Conservation (phyloP, 345 rosid species). For the Syzygium oleosum region DNA sequence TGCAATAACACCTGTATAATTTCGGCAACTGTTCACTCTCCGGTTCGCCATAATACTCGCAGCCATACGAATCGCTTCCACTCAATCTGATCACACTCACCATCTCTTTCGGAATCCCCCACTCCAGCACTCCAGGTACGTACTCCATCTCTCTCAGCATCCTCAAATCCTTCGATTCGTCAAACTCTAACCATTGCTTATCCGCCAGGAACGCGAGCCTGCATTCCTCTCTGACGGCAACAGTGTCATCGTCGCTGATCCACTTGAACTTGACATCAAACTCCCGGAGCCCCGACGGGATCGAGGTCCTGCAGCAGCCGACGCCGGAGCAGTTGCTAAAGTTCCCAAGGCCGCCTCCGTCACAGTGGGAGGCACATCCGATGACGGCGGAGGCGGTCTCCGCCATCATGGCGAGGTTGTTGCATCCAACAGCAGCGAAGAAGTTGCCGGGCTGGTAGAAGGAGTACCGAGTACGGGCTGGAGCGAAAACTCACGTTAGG, state of each 20-base stretch:
- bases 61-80: background rate
- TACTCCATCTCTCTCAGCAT: background rate
- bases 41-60: background rate
- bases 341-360: background rate
- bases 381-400: background rate
- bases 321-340: background rate
- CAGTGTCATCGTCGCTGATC: background rate
- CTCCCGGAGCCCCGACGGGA: background rate
- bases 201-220: constrained; percentile 1
- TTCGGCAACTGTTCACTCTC: background rate
- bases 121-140: constrained; percentile 1
- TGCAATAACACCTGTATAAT: background rate
- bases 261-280: background rate
- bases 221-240: background rate
- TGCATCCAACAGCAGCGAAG: background rate
- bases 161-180: background rate
- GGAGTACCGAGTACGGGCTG: background rate
- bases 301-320: background rate
- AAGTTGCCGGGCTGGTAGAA: background rate
- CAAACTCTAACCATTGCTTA: background rate
- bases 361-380: background rate
- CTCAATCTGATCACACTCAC: background rate
- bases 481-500: background rate
- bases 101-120: background rate
- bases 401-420: background rate